Conservation (phyloP, 306 rosid species). For the Dryas octopetala region DNA sequence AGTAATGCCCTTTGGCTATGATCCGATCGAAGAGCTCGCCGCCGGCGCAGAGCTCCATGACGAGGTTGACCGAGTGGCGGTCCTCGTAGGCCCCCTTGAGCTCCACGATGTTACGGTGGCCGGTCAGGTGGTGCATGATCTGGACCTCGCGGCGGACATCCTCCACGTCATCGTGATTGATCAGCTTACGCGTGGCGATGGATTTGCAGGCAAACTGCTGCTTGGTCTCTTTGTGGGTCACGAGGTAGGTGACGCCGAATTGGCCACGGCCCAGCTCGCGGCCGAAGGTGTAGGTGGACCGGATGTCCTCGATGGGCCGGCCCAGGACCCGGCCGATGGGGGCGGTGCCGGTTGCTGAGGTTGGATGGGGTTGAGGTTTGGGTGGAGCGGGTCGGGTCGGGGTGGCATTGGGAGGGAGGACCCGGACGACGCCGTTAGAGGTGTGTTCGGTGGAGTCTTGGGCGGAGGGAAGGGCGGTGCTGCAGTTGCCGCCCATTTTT, state of each 20-base stretch:
- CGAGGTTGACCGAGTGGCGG: slow-evolving; percentile 84
- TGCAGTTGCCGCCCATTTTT: slow-evolving; percentile 67
- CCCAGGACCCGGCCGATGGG: slow-evolving; percentile 70
- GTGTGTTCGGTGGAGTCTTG: slow-evolving; percentile 12
- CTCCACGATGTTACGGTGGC: slow-evolving; percentile 87
- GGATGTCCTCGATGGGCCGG: slow-evolving; percentile 79
- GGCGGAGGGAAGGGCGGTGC: slow-evolving; percentile 30
- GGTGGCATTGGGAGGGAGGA: slow-evolving; percentile 54
- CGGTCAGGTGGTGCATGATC: slow-evolving; percentile 98
- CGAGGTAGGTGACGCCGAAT: slow-evolving; percentile 84
- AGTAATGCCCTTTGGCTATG: slow-evolving; percentile 80
- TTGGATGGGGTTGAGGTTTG: slow-evolving; percentile 5
- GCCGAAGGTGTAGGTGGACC: slow-evolving; percentile 66
- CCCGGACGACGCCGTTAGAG: slow-evolving; percentile 27
- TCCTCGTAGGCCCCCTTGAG: slow-evolving; percentile 91
- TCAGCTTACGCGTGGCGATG: slow-evolving; percentile 79
- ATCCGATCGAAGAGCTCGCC: slow-evolving; percentile 95
- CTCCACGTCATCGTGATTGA: slow-evolving; percentile 70
- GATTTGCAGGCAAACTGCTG: slow-evolving; percentile 89
- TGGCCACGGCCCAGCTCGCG: slow-evolving; percentile 99
- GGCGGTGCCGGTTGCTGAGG: slow-evolving; percentile 3
- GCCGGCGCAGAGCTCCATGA: slow-evolving; percentile 97
- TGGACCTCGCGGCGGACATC: slow-evolving; percentile 91
- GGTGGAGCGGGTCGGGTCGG: slow-evolving; percentile 37
- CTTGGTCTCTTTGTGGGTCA: slow-evolving; percentile 64